Conservation (phyloP, 208 protist species). For the Trichomonas tenax region DNA sequence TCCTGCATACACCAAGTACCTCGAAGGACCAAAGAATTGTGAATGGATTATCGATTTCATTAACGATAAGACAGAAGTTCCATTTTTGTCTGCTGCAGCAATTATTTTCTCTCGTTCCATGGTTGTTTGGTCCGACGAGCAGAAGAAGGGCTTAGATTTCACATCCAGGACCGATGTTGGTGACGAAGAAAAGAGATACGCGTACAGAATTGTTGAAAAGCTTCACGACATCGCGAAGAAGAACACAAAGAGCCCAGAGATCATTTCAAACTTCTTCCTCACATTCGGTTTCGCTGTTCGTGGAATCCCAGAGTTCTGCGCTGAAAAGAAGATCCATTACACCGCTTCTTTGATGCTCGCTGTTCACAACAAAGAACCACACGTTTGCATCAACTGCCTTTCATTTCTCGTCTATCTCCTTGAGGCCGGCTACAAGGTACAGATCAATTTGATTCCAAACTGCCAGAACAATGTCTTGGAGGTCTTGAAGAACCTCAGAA, state of each 20-base stretch:
- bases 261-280: not conserved
- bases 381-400: not conserved
- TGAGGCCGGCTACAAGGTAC: not conserved
- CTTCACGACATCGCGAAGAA: not conserved
- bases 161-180: not conserved
- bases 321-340: not conserved
- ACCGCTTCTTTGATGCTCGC: not conserved
- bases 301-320: not conserved
- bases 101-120: not conserved
- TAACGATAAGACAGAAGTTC: not conserved
- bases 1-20: not conserved
- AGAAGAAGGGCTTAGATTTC: not conserved
- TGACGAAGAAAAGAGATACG: not conserved
- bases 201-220: not conserved
- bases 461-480: not conserved
- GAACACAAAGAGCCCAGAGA: not conserved
- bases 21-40: not conserved
- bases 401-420: not conserved
- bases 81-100: not conserved
- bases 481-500: not conserved
- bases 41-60: not conserved
- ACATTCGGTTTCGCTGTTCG: not conserved
- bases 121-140: not conserved
- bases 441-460: not conserved
- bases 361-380: not conserved